Base-by-base conservation (phyloP, 805 yeast genomes). In the Metschnikowia bowlesiae region DNA sequence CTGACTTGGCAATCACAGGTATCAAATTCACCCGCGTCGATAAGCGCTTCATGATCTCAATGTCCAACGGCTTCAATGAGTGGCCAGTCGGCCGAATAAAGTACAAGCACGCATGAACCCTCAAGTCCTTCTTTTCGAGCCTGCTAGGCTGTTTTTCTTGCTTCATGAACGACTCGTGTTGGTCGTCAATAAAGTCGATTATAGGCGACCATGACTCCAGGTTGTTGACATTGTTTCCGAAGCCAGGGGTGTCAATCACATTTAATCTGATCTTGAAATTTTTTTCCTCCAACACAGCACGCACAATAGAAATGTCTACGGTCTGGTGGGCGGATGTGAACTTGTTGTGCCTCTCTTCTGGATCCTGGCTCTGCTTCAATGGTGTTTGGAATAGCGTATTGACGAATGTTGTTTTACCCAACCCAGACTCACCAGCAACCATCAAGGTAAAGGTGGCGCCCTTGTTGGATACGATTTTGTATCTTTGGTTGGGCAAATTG, bases 111-210 rank as follows among this genome's bases (percentile, higher is more conserved):
- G 90, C 96, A 63, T 91, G 96, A 34, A 91, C 96, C 62, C 97
- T 81, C 56, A 89, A 72, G 69, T 91, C 97, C 59, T 84, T 85
- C 63, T 77, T 81, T 38, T 70, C 70, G 2, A 48, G 52, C 68
- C 98, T 82, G 46, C 66, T 68, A 33, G 98, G 98, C 71, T 91
- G 98, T 64, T 89, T 94, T 65, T 90, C 97, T 67, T 88, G 96
- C 66, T 87, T 87, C 92, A 90, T 86, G 66, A 71, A 89, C 26
- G 86, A 78, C 62, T 85, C 90, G 63, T 89, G 94, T 72, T 90
- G 97, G 64, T 89, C 95, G 67, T 90, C 96, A 55, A 91, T 82
- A 67, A 89, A 91, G 67, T 89, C 96, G 53, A 87, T 76, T 59
- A 89, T 80, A 36, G 96, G 89, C 52, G 84, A 85, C 95, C 96